phyloP scores from a whole-genome alignment of 2,329 filamentous ascomycete genomes.

The Nannizzia gypsea region DNA sequence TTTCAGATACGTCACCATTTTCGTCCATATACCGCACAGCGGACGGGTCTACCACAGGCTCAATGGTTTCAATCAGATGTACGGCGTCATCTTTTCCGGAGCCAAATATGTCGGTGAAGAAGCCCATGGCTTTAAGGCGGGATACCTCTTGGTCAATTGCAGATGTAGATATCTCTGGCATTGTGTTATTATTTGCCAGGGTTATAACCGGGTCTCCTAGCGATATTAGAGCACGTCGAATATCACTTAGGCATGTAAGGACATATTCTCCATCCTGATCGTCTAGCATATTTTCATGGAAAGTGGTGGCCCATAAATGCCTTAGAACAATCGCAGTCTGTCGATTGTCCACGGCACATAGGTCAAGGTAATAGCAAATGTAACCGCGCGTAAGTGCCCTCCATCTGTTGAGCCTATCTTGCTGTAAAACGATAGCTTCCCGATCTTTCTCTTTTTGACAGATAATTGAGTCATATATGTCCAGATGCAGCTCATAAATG shows the following conservation, averaged over 20 bases:
- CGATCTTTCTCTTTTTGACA: constrained; percentile 46
- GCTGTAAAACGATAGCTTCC: constrained; percentile 42
- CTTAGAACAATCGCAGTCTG: constrained; percentile 42
- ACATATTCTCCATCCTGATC: constrained; percentile 48
- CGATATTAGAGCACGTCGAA: constrained; percentile 43
- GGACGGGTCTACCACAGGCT: constrained; percentile 72
- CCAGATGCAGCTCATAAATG: constrained; percentile 56
- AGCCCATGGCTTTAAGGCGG: constrained; percentile 89
- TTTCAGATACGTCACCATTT: not conserved
- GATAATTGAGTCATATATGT: constrained; percentile 52
- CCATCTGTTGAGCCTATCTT: constrained; percentile 51
- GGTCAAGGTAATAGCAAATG: constrained; percentile 34
- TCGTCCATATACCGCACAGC: constrained; percentile 21
- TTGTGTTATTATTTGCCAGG: constrained; percentile 73
- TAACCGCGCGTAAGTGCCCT: constrained; percentile 44
- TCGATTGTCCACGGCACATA: constrained; percentile 20
- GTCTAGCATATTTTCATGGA: constrained; percentile 47
- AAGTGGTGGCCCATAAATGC: constrained; percentile 55
- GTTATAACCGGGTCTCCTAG: constrained; percentile 41
- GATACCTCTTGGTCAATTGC: constrained; percentile 84
- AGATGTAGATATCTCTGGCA: constrained; percentile 73
- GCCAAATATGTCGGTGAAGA: constrained; percentile 82
- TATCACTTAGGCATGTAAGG: constrained; percentile 50
- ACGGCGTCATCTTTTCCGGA: constrained; percentile 70
- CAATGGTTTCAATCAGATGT: constrained; percentile 77